Evolutionary conservation across 805 yeast species (phyloP).

Genomic region (Metschnikowia borealis): DNA sequence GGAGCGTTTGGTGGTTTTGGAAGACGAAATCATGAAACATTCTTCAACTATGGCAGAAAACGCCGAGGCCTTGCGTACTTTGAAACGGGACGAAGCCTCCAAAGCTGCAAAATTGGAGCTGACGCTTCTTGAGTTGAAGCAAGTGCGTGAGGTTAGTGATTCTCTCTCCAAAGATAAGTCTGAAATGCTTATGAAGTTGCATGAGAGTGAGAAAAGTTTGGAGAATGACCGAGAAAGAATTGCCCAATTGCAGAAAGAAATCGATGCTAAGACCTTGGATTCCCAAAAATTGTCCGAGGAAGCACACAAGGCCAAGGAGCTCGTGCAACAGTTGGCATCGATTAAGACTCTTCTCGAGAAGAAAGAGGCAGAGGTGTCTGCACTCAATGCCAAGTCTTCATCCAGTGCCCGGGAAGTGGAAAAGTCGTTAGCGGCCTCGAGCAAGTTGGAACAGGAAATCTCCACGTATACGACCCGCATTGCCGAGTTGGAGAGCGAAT

Average conservation of each 20-base stretch:
- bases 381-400: neutral
- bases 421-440: neutral
- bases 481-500: neutral
- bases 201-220: constrained; percentile 20
- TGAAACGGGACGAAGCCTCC: constrained; percentile 39
- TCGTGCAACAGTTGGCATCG: neutral
- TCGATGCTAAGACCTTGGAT: constrained; percentile 19
- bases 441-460: neutral
- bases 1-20: constrained; percentile 30
- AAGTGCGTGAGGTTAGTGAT: constrained; percentile 29
- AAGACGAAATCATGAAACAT: constrained; percentile 30
- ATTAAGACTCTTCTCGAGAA: neutral
- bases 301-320: neutral
- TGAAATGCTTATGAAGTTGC: constrained; percentile 15
- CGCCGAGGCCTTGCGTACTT: constrained; percentile 41
- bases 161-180: constrained; percentile 31
- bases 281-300: constrained; percentile 13
- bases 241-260: neutral
- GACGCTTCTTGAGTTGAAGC: constrained; percentile 24
- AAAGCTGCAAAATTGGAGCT: constrained; percentile 26
- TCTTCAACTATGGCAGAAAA: constrained; percentile 39
- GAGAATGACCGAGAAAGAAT: constrained; percentile 3
- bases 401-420: neutral
- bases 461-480: neutral
- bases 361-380: neutral